A percentile compares a stretch with the other conserved stretches of the same genome.
These are phyloP conservation scores for Hanseniaspora hatyaiensis DNA, from an alignment of 805 yeast species.

Conservation along the genomic window DNA sequence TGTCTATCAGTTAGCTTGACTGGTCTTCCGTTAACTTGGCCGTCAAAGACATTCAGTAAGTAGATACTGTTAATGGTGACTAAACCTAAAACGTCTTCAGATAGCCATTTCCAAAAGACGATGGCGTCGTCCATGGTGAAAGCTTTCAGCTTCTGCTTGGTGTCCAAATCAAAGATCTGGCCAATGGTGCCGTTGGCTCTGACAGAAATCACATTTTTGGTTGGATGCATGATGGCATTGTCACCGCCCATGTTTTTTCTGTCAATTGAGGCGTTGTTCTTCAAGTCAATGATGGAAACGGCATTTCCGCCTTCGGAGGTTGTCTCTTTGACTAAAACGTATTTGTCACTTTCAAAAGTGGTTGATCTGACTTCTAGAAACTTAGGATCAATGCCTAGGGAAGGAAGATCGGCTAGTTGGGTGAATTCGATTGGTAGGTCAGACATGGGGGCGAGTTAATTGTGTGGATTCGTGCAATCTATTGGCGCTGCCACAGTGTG, in stretches of 20 bases:
- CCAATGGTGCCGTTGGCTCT: slow-evolving; percentile 94
- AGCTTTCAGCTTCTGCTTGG: slow-evolving; percentile 81
- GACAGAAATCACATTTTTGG: slow-evolving; percentile 75
- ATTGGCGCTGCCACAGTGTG: too few relatives aligned
- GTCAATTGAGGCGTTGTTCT: slow-evolving; percentile 64
- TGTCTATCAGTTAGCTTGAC: slow-evolving; percentile 72
- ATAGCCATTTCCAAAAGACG: slow-evolving; percentile 91
- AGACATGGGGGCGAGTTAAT: slow-evolving; percentile 29
- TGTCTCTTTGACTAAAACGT: slow-evolving; percentile 68
- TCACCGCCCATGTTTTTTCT: slow-evolving; percentile 95
- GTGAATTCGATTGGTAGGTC: slow-evolving; percentile 96
- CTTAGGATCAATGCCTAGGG: slow-evolving; percentile 72
- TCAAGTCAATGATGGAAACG: slow-evolving; percentile 86
- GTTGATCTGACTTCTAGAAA: slow-evolving; percentile 87
- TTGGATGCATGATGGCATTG: slow-evolving; percentile 92
- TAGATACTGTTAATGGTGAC: slow-evolving; percentile 66
- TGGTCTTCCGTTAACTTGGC: slow-evolving; percentile 69
- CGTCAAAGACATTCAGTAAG: slow-evolving; percentile 76
- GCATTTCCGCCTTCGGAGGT: slow-evolving; percentile 39
- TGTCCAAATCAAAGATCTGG: slow-evolving; percentile 80
- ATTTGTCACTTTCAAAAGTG: slow-evolving; percentile 85
- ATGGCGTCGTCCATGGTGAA: slow-evolving; percentile 79
- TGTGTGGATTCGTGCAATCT: too few relatives aligned
- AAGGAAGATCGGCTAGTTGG: slow-evolving; percentile 80
- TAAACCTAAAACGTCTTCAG: slow-evolving; percentile 61